A percentile compares a stretch with the other conserved stretches of the same genome.
phyloP scores from a whole-genome alignment of 2,329 filamentous ascomycete genomes.

The Ceratocystis huliohia region DNA sequence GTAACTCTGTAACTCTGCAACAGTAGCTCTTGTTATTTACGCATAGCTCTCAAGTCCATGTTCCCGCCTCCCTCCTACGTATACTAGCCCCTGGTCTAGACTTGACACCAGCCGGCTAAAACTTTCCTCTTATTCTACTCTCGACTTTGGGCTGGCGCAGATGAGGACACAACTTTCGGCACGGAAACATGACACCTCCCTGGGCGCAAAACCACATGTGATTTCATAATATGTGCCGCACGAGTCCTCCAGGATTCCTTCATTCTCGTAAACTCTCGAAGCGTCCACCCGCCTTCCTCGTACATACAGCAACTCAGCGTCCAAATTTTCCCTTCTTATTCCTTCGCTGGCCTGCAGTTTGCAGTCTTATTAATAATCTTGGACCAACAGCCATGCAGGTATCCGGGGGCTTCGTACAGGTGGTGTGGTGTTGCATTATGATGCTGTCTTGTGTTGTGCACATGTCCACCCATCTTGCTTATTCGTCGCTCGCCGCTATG shows the following conservation, averaged over 20 bases:
- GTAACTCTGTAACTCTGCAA: neutral
- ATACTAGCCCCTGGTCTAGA: no score
- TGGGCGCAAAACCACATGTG: neutral
- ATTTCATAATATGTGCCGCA: no score
- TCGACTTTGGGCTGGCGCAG: neutral
- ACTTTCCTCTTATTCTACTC: neutral
- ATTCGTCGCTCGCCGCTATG: neutral
- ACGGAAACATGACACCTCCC: neutral
- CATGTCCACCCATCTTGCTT: neutral
- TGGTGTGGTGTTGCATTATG: neutral
- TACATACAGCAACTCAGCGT: constrained; percentile 2
- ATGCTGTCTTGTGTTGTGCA: neutral
- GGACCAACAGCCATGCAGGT: neutral
- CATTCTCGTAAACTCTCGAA: neutral
- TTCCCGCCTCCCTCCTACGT: neutral
- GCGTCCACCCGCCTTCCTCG: constrained; percentile 3
- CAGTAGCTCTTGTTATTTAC: neutral
- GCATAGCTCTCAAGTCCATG: neutral
- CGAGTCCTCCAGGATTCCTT: neutral
- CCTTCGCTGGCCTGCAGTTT: neutral
- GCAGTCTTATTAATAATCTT: neutral
- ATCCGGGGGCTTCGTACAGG: neutral
- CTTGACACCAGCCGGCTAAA: no score
- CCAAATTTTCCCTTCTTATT: neutral
- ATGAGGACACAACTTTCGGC: neutral